Evolutionary conservation across 164 flowering plant species (phyloP).

Genomic region (Tinospora cordifolia): DNA sequence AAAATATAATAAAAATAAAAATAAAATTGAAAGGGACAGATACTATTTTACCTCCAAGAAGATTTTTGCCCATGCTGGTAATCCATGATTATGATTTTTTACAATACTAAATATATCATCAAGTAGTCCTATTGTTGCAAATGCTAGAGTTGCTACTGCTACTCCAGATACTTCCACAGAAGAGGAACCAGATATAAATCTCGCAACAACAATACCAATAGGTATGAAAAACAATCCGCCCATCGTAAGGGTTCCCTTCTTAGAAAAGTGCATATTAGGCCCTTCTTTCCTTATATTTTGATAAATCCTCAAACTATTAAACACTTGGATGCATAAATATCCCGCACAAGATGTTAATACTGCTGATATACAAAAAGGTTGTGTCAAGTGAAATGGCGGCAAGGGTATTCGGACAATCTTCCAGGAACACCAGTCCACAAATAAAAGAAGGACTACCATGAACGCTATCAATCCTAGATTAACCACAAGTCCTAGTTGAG

Average conservation of each 20-base stretch:
- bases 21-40: constrained; percentile 5
- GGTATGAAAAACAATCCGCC: constrained; percentile 88
- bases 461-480: constrained; percentile 55
- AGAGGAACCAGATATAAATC: constrained; percentile 45
- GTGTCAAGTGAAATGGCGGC: constrained; percentile 51
- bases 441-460: constrained; percentile 40
- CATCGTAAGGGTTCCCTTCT: constrained; percentile 72
- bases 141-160: constrained; percentile 53
- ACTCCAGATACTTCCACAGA: constrained; percentile 67
- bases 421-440: constrained; percentile 86
- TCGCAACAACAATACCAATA: constrained; percentile 62
- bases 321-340: constrained; percentile 62
- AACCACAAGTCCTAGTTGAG: constrained; percentile 41
- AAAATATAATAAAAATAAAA: no score
- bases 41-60: constrained; percentile 45
- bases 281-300: constrained; percentile 47
- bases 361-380: constrained; percentile 62
- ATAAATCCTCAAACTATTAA: constrained; percentile 39
- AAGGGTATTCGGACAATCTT: constrained; percentile 79
- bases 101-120: constrained; percentile 49
- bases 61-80: constrained; percentile 42
- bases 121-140: constrained; percentile 67
- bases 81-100: constrained; percentile 49
- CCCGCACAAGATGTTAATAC: constrained; percentile 48
- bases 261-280: constrained; percentile 33